Evolutionary conservation across 805 yeast species (phyloP), one percentile per base, ranked within the genome.

Genomic region (Cyberlindnera euphorbiiphila): DNA sequence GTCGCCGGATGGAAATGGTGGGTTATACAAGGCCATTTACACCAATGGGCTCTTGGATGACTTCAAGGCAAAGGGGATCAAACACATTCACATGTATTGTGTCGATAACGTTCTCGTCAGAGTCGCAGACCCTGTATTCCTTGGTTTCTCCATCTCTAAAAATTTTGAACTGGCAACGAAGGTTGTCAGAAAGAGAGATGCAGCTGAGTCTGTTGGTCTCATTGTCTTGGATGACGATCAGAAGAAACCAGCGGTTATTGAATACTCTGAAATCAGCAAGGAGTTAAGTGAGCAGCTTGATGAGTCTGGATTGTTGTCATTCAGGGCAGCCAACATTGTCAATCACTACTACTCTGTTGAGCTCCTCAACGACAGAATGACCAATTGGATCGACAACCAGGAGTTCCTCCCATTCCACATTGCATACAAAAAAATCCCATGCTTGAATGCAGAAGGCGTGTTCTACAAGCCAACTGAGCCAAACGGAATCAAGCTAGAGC

Each of bases 1-100:
- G 53, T 85, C 96, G 6, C 99, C 99, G 2, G 98, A 93, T 61
- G 99, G 99, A 1, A 93, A 93, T 59, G 99, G 99, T 41, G 99
- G 99, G 2, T 68, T 93, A 34, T 93, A 93, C 66, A 81, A 78
- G 54, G 98, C 96, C 1, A 69, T 93, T 26, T 63, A 66, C 50
- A 72, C 72, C 29, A 74, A 81, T 47, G 73, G 76, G 3, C 66
- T 89, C 14, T 54, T 93, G 22, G 72, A 74, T 6, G 96, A 91
- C 58, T 75, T 93, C 57, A 54, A 64, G 20, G 42, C 50, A 7
- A 78, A 78, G 39, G 88, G 87, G 6, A 76, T 91, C 46, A 77
- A 85, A 60, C 98, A 93, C 58, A 72, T 93, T 44, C 97, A 93
- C 64, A 86, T 89, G 85, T 93, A 88, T 65, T 91, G 98, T 64